Evolutionary conservation across 495 filamentous ascomycete species (phyloP).

Genomic region (Penicillium riverlandense): DNA sequence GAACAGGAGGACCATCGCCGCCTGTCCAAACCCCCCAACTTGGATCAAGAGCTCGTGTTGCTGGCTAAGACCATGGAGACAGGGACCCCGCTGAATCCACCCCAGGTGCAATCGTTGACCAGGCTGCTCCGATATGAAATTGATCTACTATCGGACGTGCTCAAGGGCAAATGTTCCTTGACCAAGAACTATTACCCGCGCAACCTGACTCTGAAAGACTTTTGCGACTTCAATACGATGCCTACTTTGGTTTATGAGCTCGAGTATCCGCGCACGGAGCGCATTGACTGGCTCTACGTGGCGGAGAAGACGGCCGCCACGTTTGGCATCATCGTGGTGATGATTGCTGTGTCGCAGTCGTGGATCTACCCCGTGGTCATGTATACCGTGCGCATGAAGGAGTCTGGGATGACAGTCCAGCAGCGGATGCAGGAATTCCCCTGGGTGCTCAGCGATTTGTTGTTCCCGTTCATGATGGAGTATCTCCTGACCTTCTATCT

Average conservation of each 20-base stretch:
- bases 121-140: conserved; percentile 55
- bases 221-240: conserved; percentile 62
- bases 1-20: too few species aligned
- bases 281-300: conserved; percentile 65
- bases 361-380: conserved; percentile 63
- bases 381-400: conserved; percentile 56
- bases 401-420: conserved; percentile 47
- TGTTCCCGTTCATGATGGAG: conserved; percentile 72
- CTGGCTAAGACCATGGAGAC: conserved; percentile 50
- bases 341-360: conserved; percentile 42
- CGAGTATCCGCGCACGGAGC: conserved; percentile 62
- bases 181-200: conserved; percentile 48
- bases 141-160: conserved; percentile 52
- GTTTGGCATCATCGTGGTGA: conserved; percentile 48
- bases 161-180: conserved; percentile 45
- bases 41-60: conserved; percentile 22
- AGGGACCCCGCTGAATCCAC: conserved; percentile 46
- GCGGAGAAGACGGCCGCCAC: conserved; percentile 60
- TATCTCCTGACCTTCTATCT: conserved; percentile 58
- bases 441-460: conserved; percentile 59
- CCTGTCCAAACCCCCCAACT: too few species aligned
- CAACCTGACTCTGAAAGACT: conserved; percentile 60
- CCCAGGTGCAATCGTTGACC: conserved; percentile 53
- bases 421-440: conserved; percentile 59
- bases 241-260: conserved; percentile 74